phyloP scores from a whole-genome alignment of 192 early-diverging fungal genomes.

The Podila verticillata region DNA sequence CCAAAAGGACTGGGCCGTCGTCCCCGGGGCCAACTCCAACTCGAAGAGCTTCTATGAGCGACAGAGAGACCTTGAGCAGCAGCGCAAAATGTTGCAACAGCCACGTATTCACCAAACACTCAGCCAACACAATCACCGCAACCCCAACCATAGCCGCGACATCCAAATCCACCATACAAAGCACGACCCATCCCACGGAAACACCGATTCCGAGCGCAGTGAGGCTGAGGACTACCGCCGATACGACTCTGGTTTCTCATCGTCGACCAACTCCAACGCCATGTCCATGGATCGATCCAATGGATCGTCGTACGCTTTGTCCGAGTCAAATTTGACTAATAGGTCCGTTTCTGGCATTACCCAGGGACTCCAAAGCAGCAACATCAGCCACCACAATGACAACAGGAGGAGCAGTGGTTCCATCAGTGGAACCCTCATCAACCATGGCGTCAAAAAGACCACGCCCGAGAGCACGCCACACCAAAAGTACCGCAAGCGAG shows the following conservation, averaged over 20 bases:
- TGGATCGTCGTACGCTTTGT: not conserved
- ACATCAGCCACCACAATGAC: not conserved
- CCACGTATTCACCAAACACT: not conserved
- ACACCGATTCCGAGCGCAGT: not conserved
- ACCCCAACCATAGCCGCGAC: no score
- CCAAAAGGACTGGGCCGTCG: conserved; percentile 40
- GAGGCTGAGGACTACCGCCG: not conserved
- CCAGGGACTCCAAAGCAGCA: not conserved
- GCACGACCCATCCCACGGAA: not conserved
- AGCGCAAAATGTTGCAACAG: not conserved
- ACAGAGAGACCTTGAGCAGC: conserved; percentile 38
- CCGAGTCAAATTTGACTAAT: conserved; percentile 2
- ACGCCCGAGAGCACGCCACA: conserved; percentile 11
- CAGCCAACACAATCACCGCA: not conserved
- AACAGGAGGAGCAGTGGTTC: not conserved
- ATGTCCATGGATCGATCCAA: not conserved
- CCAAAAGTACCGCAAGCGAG: conserved; percentile 45
- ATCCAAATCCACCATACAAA: not conserved
- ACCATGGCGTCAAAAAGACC: not conserved
- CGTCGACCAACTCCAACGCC: not conserved
- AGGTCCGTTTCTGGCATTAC: not conserved
- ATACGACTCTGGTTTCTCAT: conserved; percentile 2
- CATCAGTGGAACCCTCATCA: not conserved
- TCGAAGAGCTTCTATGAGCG: conserved; percentile 39
- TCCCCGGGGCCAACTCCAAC: conserved; percentile 17